These are phyloP conservation scores for Hysterium pulicare DNA, from an alignment of 2,329 filamentous ascomycete species.

Conservation along the genomic window DNA sequence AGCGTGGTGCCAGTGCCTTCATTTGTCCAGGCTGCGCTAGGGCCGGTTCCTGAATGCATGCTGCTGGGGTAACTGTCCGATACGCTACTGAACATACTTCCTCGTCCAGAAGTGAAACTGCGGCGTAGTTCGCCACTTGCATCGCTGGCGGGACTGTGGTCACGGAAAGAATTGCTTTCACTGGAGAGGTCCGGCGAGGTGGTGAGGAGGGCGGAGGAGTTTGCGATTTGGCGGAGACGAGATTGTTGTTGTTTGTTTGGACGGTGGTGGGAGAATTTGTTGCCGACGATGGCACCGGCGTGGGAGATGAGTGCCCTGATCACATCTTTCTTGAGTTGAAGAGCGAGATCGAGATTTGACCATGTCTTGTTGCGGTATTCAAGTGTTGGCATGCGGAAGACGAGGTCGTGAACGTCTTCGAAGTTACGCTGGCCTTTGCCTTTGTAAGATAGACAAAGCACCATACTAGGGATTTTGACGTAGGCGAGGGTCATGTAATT, in stretches of 20 bases:
- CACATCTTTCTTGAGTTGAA: constrained; percentile 90
- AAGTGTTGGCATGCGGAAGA: constrained; percentile 89
- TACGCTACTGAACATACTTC: constrained; percentile 26
- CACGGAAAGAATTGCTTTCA: constrained; percentile 28
- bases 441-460: constrained; percentile 94
- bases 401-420: constrained; percentile 95
- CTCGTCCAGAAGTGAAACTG: constrained; percentile 30
- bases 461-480: constrained; percentile 91
- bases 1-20: constrained; percentile 12
- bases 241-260: constrained; percentile 76
- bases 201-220: constrained; percentile 62
- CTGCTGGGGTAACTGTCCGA: constrained; percentile 23
- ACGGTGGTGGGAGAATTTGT: constrained; percentile 89
- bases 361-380: constrained; percentile 99
- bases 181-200: constrained; percentile 30
- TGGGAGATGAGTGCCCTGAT: constrained; percentile 93
- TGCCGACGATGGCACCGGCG: constrained; percentile 92
- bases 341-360: constrained; percentile 92
- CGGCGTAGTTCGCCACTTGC: constrained; percentile 24
- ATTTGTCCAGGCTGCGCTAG: constrained; percentile 16
- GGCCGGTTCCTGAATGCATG: constrained; percentile 16
- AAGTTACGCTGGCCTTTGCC: constrained; percentile 93
- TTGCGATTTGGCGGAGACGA: constrained; percentile 80
- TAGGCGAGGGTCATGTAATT: constrained; percentile 98
- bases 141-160: constrained; percentile 30